Evolutionary conservation across 2,329 filamentous ascomycete genomes (phyloP), one percentile per base, ranked within the genome.

Genomic region (Aspergillus quadrilineatus): DNA sequence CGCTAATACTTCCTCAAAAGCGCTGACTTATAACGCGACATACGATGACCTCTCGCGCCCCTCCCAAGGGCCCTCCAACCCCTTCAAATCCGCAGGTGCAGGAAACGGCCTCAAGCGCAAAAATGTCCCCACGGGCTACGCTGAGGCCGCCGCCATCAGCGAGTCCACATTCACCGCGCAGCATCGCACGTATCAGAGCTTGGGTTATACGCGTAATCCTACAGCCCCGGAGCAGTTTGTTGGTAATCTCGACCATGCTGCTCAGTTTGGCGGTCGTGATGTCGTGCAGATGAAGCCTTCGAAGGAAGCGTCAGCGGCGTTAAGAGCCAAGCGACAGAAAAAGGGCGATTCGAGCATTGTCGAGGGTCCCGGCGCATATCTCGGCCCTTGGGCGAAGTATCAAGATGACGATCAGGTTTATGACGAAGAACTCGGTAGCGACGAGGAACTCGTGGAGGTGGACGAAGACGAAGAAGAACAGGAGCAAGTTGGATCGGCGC

Each of bases 331-430:
- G 65, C 82, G 94, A 59, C 92, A 97, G 73, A 85, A 80, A 63
- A 97, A 94, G 69, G 94, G 94, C 47, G 87, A 93, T 70, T 85
- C 91, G 42, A 85, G 87, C 15, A 82, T 97, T 39, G 88, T 92
- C 0, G 92, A 96, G 67, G 94, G 94, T 0, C 86, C 91, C 6
- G 88, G 88, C 53, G 88, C 92, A 45, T 99, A 99, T 73, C 83
- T 96, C 37, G 95, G 95, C 0, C 95, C 94, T 0, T 99, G 95
- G 95, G 95, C 94, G 7, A 87, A 83, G 70, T 96, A 95, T 69
- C 81, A 86, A 61, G 80, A 86, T 49, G 86, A 92, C 62, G 88
- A 89, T 65, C 88, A 92, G 62, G 79, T 85, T 32, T 84, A 83
- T 53, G 83, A 89, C 57, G 86, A 90, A 15, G 85, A 90, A 72